Conservation (phyloP, 208 protist genomes). For the Acanthamoeba lenticulata region DNA sequence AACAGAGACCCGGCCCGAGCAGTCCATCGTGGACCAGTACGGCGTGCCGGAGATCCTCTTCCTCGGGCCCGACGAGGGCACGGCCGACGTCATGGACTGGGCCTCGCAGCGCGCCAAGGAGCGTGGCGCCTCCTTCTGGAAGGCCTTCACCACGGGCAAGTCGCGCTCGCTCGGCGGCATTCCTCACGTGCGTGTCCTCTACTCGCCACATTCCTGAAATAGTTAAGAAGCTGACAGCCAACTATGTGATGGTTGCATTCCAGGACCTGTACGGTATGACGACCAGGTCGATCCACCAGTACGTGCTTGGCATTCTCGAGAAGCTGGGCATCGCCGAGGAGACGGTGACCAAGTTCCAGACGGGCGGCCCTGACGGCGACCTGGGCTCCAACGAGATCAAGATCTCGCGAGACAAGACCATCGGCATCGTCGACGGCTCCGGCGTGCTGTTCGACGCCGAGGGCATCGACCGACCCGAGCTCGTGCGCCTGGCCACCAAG, state of each 20-base stretch:
- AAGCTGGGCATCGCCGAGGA: slow-evolving; percentile 91
- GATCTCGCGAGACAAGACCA: slow-evolving; percentile 92
- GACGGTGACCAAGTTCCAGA: slow-evolving; percentile 94
- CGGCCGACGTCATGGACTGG: slow-evolving; percentile 91
- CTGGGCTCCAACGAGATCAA: slow-evolving; percentile 96
- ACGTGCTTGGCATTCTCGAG: slow-evolving; percentile 91
- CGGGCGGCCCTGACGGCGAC: slow-evolving; percentile 96
- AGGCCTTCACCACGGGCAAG: slow-evolving; percentile 97
- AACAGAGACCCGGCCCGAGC: slow-evolving; percentile 75
- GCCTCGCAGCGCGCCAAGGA: slow-evolving; percentile 85
- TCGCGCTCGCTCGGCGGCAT: slow-evolving; percentile 93
- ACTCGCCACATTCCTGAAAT: background rate
- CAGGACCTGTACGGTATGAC: slow-evolving; percentile 95
- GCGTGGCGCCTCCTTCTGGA: slow-evolving; percentile 92
- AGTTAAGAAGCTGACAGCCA: background rate
- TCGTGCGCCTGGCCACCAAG: slow-evolving; percentile 88
- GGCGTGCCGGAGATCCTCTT: slow-evolving; percentile 94
- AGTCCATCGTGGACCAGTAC: slow-evolving; percentile 89
- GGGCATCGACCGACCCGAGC: slow-evolving; percentile 88
- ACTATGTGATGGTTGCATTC: slow-evolving; percentile 21
- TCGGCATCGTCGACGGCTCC: slow-evolving; percentile 94
- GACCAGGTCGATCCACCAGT: slow-evolving; percentile 94
- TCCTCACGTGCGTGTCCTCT: slow-evolving; percentile 88
- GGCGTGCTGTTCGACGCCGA: slow-evolving; percentile 95
- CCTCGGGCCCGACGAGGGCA: slow-evolving; percentile 96